Conservation (phyloP, 2,329 filamentous ascomycete genomes). For the Rutstroemia sp. region DNA sequence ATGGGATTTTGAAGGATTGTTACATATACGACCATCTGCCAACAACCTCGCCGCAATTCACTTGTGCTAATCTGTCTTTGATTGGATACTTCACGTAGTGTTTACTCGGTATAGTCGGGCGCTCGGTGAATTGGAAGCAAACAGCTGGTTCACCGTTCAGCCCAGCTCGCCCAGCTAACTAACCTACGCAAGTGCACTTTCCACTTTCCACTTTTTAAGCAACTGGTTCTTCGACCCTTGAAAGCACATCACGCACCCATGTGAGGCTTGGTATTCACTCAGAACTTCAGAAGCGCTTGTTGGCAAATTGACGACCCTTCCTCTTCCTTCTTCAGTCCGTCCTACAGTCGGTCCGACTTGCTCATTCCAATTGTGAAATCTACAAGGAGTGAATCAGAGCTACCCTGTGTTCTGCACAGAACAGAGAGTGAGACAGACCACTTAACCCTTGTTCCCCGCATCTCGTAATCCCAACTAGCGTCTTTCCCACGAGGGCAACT, state of each 20-base stretch:
- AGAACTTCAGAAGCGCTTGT: not conserved
- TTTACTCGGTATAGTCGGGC: not conserved
- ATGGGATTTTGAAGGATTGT: not conserved
- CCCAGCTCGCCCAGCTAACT: too few relatives aligned
- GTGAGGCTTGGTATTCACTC: not conserved
- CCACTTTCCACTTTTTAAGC: not conserved
- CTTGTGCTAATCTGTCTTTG: not conserved
- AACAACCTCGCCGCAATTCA: not conserved
- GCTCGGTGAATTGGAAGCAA: not conserved
- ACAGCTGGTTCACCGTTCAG: not conserved
- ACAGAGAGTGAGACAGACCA: not conserved
- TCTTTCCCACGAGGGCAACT: constrained; percentile 7
- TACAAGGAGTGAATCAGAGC: not conserved
- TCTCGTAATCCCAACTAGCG: constrained; percentile 3
- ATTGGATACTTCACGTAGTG: not conserved
- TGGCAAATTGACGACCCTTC: not conserved
- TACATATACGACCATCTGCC: not conserved
- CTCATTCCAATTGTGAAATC: not conserved
- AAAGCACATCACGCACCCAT: not conserved
- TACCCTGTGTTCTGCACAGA: constrained; percentile 1
- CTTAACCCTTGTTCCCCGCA: constrained; percentile 7
- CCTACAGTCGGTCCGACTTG: constrained; percentile 9
- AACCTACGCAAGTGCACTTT: constrained; percentile 3
- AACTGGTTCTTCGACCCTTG: not conserved
- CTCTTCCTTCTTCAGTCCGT: not conserved